Evolutionary conservation across 495 filamentous ascomycete genomes (phyloP).

Genomic region (Talaromyces stipitatus): DNA sequence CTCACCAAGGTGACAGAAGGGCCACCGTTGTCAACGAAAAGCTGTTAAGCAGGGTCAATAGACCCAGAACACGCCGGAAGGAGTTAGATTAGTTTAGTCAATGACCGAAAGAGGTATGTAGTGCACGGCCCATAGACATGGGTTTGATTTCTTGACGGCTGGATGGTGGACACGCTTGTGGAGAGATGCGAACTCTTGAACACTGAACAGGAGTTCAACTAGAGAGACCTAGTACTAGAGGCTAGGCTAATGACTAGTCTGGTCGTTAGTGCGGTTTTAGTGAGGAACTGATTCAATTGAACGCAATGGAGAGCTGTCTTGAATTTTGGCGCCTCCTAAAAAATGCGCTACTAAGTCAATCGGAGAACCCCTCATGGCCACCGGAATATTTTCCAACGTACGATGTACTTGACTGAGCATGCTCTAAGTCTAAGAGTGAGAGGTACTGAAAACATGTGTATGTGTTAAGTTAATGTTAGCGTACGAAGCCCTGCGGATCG

Average conservation of each 20-base stretch:
- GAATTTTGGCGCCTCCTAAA: background rate
- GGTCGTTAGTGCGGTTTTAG: background rate
- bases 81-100: constrained; percentile 2
- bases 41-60: background rate
- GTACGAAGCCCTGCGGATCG: background rate
- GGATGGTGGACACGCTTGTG: background rate
- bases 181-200: background rate
- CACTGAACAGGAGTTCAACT: constrained; percentile 3
- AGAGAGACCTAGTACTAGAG: background rate
- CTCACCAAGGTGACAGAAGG: constrained; percentile 11
- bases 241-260: background rate
- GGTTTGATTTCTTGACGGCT: background rate
- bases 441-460: background rate
- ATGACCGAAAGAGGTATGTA: background rate
- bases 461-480: too few relatives aligned
- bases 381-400: background rate
- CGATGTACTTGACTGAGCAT: background rate
- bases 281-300: background rate
- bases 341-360: background rate
- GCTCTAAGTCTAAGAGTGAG: background rate
- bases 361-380: background rate
- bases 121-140: background rate
- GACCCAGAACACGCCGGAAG: constrained; percentile 10
- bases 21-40: constrained; percentile 24
- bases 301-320: background rate